Base-by-base conservation (phyloP, 192 early-diverging fungal species). In the Rhizoclosmatium globosum region DNA sequence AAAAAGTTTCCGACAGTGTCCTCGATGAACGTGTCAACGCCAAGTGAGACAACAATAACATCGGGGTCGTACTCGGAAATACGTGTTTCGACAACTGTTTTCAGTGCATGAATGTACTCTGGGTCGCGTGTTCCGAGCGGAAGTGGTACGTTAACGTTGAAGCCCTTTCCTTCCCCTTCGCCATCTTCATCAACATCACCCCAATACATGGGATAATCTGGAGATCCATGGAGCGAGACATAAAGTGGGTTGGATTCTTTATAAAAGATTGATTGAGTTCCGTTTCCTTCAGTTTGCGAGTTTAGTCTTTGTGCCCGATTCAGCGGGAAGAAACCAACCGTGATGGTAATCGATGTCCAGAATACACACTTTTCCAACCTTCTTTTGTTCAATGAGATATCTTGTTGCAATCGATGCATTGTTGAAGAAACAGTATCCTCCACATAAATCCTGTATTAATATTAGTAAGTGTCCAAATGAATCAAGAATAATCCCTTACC, bases 351-450 rank as follows among this genome's bases (percentile, higher is more conserved):
- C 96, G 89, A 95, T 95, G 78, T 98, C 96, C 23, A 98, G 79
- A 38, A 97, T 91, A 73, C 94, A 82, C 2, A 97, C 84, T 71
- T 84, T 85, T n/a, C 82, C 75, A 1, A 83, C 74, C 17, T 84
- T 74, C 17, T 83, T 77, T 31, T 31, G 31, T 42, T 79, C 77
- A 60, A 90, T 89, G 3, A 95, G 78, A 59, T 92, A 90, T 13
- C 86, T 83, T 0, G 92, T 85, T 2, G 96, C 94, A 48, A 97
- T 88, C 2, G 95, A 94, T 0, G 95, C 91, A 77, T 95, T 96
- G 81, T 98, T 98, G 64, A 93, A 89, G 21, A 97, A 77, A 73
- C 96, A 98, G 67, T 96, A 98, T 15, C 96, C 96, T 82, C 90
- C 91, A 85, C 91, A 77, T 4, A 82, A 46, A 47, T 89, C 82